phyloP scores from a whole-genome alignment of 2,329 filamentous ascomycete genomes.

The Amesomyces nigricolor region DNA sequence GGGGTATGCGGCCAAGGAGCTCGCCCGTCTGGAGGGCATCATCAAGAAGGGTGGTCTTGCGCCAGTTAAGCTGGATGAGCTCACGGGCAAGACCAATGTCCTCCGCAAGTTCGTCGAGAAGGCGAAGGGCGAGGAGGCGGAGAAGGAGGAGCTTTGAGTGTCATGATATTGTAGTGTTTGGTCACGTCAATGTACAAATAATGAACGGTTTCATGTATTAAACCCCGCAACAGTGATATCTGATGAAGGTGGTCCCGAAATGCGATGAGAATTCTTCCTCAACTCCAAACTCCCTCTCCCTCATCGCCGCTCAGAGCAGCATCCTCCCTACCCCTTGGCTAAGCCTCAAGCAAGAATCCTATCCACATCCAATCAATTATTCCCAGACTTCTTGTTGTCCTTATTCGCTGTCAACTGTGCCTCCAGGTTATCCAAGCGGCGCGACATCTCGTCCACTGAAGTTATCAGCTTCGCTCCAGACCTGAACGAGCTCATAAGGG shows the following conservation, averaged over 20 bases:
- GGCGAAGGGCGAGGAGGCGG: constrained; percentile 38
- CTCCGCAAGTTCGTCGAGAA: constrained; percentile 68
- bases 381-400: constrained; percentile 29
- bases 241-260: not conserved
- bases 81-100: constrained; percentile 82
- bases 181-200: constrained; percentile 7
- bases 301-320: no score
- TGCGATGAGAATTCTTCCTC: not conserved
- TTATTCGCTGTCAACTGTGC: constrained; percentile 59
- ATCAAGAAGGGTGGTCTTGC: constrained; percentile 82
- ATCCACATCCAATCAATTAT: constrained; percentile 14
- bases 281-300: constrained; percentile 13
- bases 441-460: constrained; percentile 89
- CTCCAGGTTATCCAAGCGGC: constrained; percentile 77
- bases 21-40: constrained; percentile 70
- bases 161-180: not conserved
- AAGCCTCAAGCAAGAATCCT: not conserved
- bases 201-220: not conserved
- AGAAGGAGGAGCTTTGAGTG: constrained; percentile 65
- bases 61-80: constrained; percentile 80
- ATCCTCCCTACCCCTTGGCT: no score
- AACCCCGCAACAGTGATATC: not conserved
- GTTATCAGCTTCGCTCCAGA: constrained; percentile 1
- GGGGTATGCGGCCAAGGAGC: constrained; percentile 79
- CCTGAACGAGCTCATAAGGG: not conserved